Base-by-base conservation (phyloP, 306 rosid species). In the Prinsepia uniflora region DNA sequence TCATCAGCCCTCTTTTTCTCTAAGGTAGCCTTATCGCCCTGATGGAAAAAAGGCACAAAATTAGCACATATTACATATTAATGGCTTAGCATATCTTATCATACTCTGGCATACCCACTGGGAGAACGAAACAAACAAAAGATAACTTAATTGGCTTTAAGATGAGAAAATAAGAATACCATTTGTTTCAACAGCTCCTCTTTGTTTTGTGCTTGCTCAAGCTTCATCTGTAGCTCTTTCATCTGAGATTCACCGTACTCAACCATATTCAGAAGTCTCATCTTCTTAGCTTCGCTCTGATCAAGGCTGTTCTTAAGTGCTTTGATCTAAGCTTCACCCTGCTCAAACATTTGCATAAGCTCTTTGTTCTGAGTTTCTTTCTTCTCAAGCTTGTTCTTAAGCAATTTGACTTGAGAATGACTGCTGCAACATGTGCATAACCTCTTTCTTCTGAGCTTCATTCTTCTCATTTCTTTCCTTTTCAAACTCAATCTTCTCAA, bases 1-100 rank as follows among this genome's bases (percentile, higher is more conserved):
- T 89, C 86, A 17, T 87, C 90, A 42, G 85, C 84, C 79, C 79
- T 83, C 34, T 79, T 83, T 76, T 84, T 92, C 83, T 84, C 96
- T 71, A 68, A 41, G 48, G 86, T 76, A 63, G 92, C 95, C 76
- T 66, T 88, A 71, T 80, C 87, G 79, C 77, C 82, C 96, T 89
- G 78, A 68, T 55, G 13, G 47, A 5, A 24, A 13, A 41, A 2
- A 68, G 7, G 30, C 15, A 65, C 8, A 12, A 4, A 22, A 49
- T 76, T 45, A 65, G 65, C 36, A 20, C 3, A 53, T 57, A 5
- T 36, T 9, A 58, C 8, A 39, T 11, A 12, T 39, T 47, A 58
- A 59, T 2, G 36, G 7, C 43, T 58, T 46, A 61, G 64, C 24
- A 58, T 22, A 56, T 30, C n/a, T 19, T 49, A 56, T 75, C 59